phyloP scores from a whole-genome alignment of 2,329 filamentous ascomycete genomes.

The Fusarium gaditjirri region DNA sequence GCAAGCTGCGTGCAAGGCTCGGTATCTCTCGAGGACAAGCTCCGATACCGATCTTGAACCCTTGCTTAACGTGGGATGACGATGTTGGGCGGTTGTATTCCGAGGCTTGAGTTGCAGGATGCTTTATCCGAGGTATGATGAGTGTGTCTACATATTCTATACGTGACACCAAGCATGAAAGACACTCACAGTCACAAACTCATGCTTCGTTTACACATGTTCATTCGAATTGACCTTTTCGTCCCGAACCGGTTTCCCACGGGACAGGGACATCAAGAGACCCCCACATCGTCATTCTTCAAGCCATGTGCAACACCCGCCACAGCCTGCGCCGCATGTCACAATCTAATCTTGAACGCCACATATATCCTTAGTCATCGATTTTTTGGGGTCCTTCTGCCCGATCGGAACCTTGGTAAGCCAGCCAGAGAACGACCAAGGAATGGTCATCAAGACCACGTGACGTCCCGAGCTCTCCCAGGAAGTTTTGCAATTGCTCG shows the following conservation, averaged over 20 bases:
- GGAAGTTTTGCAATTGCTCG: constrained; percentile 44
- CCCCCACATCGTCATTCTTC: constrained; percentile 34
- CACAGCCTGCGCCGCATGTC: background rate
- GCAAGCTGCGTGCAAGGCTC: constrained; percentile 18
- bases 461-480: constrained; percentile 48
- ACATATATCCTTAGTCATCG: background rate
- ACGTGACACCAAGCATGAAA: background rate
- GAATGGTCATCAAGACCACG: constrained; percentile 49
- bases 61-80: constrained; percentile 36
- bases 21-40: constrained; percentile 26
- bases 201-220: constrained; percentile 1
- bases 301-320: background rate
- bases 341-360: background rate
- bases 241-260: constrained; percentile 41
- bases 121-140: constrained; percentile 14
- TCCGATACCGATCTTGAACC: constrained; percentile 32
- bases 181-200: background rate
- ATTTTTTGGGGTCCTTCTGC: constrained; percentile 17
- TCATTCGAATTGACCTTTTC: constrained; percentile 29
- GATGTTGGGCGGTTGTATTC: constrained; percentile 10
- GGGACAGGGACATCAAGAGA: constrained; percentile 37
- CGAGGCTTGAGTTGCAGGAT: constrained; percentile 6
- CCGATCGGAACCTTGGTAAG: constrained; percentile 18
- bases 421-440: constrained; percentile 37
- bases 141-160: background rate